Conservation (phyloP, 352 stramenopile species). For the Globisporangium iwayamae region DNA sequence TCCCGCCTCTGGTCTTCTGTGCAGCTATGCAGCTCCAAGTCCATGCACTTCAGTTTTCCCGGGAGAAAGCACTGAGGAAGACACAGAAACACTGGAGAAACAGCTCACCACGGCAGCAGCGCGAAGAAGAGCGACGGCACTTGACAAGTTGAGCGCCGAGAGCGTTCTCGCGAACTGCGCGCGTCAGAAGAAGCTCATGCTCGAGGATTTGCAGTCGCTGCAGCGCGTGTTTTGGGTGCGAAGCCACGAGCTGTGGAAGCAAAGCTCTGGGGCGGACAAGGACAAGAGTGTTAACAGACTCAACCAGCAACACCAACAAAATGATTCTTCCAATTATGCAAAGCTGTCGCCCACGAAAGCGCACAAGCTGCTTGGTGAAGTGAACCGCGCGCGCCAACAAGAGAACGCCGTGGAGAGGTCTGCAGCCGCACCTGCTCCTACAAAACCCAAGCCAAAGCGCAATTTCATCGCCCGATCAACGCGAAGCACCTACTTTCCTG, state of each 20-base stretch:
- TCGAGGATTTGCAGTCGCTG: slow-evolving; percentile 28
- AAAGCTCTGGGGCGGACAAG: background rate
- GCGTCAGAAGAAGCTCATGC: slow-evolving; percentile 26
- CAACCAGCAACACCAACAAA: background rate
- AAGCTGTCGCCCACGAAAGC: background rate
- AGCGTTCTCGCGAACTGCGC: slow-evolving; percentile 29
- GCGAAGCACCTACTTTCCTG: background rate
- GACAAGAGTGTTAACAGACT: background rate
- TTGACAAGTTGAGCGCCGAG: slow-evolving; percentile 13
- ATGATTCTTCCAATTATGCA: background rate
- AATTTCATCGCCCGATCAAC: background rate
- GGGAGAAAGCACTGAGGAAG: too few relatives aligned
- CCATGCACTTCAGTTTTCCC: background rate
- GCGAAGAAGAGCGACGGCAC: background rate
- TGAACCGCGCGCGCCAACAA: slow-evolving; percentile 13
- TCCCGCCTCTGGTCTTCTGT: background rate
- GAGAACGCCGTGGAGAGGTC: slow-evolving; percentile 1
- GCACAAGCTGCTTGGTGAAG: slow-evolving; percentile 15
- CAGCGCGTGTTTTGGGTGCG: slow-evolving; percentile 33
- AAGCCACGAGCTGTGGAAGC: slow-evolving; percentile 24
- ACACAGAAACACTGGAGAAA: background rate
- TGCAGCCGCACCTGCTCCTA: background rate
- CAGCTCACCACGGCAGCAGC: background rate
- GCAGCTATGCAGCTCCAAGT: background rate
- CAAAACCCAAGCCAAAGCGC: slow-evolving; percentile 4